Percentiles rank a stretch among this genome's conserved stretches.
Conservation (phyloP, 2,329 filamentous ascomycete species). For the Monilinia polystroma region DNA sequence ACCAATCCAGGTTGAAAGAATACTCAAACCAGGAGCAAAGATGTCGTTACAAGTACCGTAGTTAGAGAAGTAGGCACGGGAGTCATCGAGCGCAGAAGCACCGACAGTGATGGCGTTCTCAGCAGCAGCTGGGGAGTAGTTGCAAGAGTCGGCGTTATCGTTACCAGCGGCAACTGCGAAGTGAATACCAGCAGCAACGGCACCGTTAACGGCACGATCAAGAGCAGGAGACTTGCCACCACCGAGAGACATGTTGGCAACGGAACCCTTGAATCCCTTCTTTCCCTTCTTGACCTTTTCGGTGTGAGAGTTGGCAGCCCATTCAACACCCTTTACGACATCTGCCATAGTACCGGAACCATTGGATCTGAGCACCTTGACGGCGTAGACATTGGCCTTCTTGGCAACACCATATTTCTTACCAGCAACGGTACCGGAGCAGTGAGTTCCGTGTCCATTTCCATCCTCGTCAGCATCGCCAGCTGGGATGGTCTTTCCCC, state of each 20-base stretch:
- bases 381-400: slow-evolving; percentile 94
- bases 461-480: slow-evolving; percentile 87
- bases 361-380: slow-evolving; percentile 97
- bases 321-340: slow-evolving; percentile 97
- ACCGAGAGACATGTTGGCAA: slow-evolving; percentile 98
- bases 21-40: slow-evolving; percentile 95
- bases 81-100: slow-evolving; percentile 88
- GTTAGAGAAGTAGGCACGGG: slow-evolving; percentile 99
- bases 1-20: slow-evolving; percentile 97
- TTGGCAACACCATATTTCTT: slow-evolving; percentile 99
- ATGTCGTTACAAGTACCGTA: slow-evolving; percentile 99
- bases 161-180: slow-evolving; percentile 98
- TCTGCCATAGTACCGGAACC: slow-evolving; percentile 98
- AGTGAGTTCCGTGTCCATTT: slow-evolving; percentile 98
- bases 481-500: slow-evolving; percentile 93
- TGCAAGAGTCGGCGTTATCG: slow-evolving; percentile 98
- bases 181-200: slow-evolving; percentile 87
- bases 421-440: slow-evolving; percentile 95
- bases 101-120: slow-evolving; percentile 92
- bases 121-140: slow-evolving; percentile 95
- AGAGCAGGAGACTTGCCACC: slow-evolving; percentile 94
- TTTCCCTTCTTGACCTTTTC: slow-evolving; percentile 77
- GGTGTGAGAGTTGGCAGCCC: slow-evolving; percentile 76
- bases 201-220: slow-evolving; percentile 90
- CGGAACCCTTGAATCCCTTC: slow-evolving; percentile 97